Percentiles rank a stretch among this genome's conserved stretches.
Conservation (phyloP, 140 eudicot species). For the Stevia rebaudiana region DNA sequence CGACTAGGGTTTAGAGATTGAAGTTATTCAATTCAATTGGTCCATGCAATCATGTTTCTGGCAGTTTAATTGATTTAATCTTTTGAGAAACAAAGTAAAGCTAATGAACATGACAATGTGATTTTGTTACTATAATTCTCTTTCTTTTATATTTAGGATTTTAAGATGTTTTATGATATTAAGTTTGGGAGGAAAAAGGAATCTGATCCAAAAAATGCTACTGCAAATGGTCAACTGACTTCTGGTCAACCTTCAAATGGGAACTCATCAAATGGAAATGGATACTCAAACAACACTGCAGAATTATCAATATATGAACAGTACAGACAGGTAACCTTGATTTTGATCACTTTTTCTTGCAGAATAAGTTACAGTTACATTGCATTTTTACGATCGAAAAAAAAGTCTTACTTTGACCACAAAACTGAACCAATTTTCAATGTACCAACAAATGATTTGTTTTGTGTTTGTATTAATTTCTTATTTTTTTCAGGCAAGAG, state of each 20-base stretch:
- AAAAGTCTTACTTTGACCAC: neutral
- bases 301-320: constrained; percentile 78
- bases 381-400: neutral
- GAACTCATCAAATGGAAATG: constrained; percentile 41
- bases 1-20: constrained; percentile 14
- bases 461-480: constrained; percentile 11
- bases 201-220: constrained; percentile 26
- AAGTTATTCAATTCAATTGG: neutral
- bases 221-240: constrained; percentile 34
- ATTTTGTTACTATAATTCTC: constrained; percentile 23
- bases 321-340: constrained; percentile 45
- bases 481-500: constrained; percentile 38
- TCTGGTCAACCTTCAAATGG: constrained; percentile 38
- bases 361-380: neutral
- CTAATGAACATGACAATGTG: constrained; percentile 4
- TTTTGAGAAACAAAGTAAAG: neutral
- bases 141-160: constrained; percentile 67
- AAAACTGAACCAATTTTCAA: neutral
- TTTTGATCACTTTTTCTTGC: neutral
- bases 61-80: neutral
- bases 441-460: neutral
- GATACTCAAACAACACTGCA: constrained; percentile 29
- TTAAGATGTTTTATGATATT: constrained; percentile 91
- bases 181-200: constrained; percentile 98
- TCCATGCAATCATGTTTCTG: neutral